Evolutionary conservation across 495 filamentous ascomycete species (phyloP).

Genomic region (Lineolata rhizophorae): DNA sequence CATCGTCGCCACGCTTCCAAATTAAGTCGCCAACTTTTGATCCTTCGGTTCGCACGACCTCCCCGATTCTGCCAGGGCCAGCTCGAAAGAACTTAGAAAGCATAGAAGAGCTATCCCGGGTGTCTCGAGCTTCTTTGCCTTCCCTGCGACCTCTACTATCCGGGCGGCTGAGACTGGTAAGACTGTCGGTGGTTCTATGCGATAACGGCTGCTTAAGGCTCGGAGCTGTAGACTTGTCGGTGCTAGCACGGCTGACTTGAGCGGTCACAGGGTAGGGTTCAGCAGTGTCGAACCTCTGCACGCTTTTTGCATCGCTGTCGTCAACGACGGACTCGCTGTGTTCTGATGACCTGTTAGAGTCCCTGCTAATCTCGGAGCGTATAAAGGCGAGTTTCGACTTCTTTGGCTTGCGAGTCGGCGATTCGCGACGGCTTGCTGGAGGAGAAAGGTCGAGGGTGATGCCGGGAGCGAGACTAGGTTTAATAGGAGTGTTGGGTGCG

Average conservation of each 20-base stretch:
- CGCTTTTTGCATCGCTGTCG: conserved; percentile 1
- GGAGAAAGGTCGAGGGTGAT: conserved; percentile 10
- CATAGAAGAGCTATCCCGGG: too few species aligned
- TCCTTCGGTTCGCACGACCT: too few species aligned
- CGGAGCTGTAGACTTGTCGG: not conserved
- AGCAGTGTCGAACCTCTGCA: conserved; percentile 3
- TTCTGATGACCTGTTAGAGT: conserved; percentile 1
- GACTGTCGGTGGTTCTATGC: too few species aligned
- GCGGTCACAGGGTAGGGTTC: not conserved
- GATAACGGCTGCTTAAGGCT: not conserved
- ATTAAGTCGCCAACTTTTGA: too few species aligned
- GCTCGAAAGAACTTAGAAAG: too few species aligned
- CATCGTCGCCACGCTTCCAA: too few species aligned
- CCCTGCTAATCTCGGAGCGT: conserved; percentile 9
- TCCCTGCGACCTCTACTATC: too few species aligned
- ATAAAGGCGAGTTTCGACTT: conserved; percentile 12
- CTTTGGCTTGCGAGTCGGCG: conserved; percentile 9
- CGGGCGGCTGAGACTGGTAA: too few species aligned
- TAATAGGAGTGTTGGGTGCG: conserved; percentile 10
- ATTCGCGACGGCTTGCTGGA: conserved; percentile 7
- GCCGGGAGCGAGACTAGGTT: conserved; percentile 4
- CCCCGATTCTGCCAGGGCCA: too few species aligned
- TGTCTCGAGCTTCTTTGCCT: too few species aligned
- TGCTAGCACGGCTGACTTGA: not conserved
- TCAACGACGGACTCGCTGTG: conserved; percentile 1